Conservation (phyloP, 305 asterid genomes). For the Fraxinus albicans region DNA sequence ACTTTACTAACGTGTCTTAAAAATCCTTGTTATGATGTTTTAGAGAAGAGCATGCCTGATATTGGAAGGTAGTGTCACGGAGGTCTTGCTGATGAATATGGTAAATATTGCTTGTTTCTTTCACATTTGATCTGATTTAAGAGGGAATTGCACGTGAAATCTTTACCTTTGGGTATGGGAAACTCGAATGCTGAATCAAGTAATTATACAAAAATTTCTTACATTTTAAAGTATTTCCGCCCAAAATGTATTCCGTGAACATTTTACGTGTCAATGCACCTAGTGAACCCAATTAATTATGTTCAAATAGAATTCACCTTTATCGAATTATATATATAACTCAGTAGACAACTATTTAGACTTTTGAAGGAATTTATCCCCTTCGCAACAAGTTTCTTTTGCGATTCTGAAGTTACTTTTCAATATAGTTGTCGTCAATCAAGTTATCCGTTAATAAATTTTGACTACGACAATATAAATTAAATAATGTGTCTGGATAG, state of each 20-base stretch:
- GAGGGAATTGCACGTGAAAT: slow-evolving; percentile 56
- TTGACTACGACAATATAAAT: too few species aligned
- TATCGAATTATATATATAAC: too few species aligned
- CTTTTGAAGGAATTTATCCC: too few species aligned
- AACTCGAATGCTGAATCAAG: not conserved
- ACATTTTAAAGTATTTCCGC: not conserved
- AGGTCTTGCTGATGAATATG: slow-evolving; percentile 43
- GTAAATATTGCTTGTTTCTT: slow-evolving; percentile 15
- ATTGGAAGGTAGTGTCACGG: slow-evolving; percentile 50
- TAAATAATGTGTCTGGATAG: too few species aligned
- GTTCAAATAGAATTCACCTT: too few species aligned
- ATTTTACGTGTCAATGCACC: not conserved
- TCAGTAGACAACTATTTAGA: too few species aligned
- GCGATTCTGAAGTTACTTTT: too few species aligned
- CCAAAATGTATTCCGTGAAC: not conserved
- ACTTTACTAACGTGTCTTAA: not conserved
- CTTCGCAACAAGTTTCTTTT: too few species aligned
- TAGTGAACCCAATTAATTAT: too few species aligned
- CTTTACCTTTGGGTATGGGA: slow-evolving; percentile 42
- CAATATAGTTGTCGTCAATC: too few species aligned
- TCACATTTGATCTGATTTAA: slow-evolving; percentile 21
- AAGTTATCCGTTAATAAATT: too few species aligned
- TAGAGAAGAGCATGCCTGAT: slow-evolving; percentile 31
- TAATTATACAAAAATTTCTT: not conserved
- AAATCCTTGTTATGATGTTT: not conserved